A percentile compares a stretch with the other conserved stretches of the same genome.
These are phyloP conservation scores for Botrytis squamosa DNA, from an alignment of 2,329 filamentous ascomycete genomes.

Conservation along the genomic window DNA sequence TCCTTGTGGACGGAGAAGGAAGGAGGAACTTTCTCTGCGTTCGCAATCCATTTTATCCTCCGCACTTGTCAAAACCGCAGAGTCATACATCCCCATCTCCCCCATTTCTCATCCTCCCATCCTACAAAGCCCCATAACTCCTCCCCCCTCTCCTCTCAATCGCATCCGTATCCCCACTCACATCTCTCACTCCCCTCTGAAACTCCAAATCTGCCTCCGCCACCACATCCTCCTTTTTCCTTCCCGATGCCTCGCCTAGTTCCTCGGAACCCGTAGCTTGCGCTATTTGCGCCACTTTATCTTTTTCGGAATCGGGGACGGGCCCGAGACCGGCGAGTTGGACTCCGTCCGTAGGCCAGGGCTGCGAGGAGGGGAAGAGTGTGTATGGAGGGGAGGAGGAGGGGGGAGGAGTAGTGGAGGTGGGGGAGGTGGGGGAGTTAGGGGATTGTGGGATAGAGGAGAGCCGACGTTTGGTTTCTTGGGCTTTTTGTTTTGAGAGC, in stretches of 20 bases:
- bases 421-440: accelerated
- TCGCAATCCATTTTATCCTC: no score
- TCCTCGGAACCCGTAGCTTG: neutral
- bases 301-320: neutral
- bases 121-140: neutral
- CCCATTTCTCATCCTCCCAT: neutral
- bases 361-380: neutral
- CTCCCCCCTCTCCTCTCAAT: neutral
- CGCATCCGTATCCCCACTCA: neutral
- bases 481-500: neutral
- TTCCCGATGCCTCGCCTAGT: neutral
- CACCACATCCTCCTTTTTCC: neutral
- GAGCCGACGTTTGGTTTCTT: neutral
- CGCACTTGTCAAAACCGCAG: no score
- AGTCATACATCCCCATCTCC: no score
- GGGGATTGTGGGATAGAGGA: neutral
- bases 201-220: neutral
- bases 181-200: neutral
- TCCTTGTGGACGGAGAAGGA: accelerated
- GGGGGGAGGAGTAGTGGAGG: neutral
- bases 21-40: no score
- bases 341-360: neutral
- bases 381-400: neutral
- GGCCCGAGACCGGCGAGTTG: neutral
- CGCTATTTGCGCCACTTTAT: neutral